Conservation (phyloP, 2,329 filamentous ascomycete species). For the Coniochaeta ligniaria region DNA sequence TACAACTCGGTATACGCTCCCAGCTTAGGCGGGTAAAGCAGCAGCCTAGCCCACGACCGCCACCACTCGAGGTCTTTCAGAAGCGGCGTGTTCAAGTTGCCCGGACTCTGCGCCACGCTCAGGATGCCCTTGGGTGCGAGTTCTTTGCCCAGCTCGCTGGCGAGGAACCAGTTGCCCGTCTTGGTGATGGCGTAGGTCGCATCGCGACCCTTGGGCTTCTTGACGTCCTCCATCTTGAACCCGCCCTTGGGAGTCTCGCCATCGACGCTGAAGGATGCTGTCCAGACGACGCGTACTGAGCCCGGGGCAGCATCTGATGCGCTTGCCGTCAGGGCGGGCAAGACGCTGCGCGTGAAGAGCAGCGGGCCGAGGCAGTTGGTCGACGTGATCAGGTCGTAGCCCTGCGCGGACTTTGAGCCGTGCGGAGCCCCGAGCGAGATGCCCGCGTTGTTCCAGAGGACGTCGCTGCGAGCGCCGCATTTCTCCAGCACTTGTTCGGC, state of each 20-base stretch:
- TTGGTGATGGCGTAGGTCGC: conserved; percentile 9
- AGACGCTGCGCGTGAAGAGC: conserved; percentile 15
- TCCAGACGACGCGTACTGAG: conserved; percentile 13
- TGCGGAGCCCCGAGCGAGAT: conserved; percentile 20
- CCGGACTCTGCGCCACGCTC: conserved; percentile 26
- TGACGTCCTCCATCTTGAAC: conserved; percentile 8
- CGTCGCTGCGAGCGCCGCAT: conserved; percentile 21
- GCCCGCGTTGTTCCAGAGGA: conserved; percentile 30
- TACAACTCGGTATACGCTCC: not conserved
- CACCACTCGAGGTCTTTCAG: not conserved
- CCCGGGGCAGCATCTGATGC: conserved; percentile 1
- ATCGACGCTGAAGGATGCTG: conserved; percentile 10
- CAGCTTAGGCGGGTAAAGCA: not conserved
- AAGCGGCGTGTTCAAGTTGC: conserved; percentile 9
- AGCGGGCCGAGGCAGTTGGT: conserved; percentile 15
- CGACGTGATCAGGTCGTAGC: conserved; percentile 13
- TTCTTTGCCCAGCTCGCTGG: conserved; percentile 11
- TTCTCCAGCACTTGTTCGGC: conserved; percentile 19
- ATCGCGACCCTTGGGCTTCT: conserved; percentile 7
- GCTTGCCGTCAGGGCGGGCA: conserved; percentile 11
- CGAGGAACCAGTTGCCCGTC: conserved; percentile 10
- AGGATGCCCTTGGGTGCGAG: conserved; percentile 5
- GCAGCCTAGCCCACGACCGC: not conserved
- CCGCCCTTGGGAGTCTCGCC: conserved; percentile 7
- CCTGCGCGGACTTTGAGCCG: conserved; percentile 19